Evolutionary conservation across 2,329 filamentous ascomycete genomes (phyloP), one percentile per base, ranked within the genome.

Genomic region (Passalora sequoiae): DNA sequence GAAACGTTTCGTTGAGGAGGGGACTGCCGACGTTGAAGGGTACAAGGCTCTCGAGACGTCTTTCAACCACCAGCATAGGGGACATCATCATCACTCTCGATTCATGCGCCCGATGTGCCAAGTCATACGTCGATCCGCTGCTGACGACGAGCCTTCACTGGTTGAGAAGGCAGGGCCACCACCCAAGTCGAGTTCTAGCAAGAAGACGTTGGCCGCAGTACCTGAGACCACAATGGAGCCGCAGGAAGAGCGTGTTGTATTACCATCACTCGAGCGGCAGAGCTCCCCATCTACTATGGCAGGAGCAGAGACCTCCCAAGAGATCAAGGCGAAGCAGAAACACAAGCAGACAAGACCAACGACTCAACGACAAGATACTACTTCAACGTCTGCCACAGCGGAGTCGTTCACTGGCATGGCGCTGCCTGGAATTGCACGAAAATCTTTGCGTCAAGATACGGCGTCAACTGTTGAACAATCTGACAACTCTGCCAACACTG

Each of bases 1-100:
- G 1, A 83, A 83, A 51, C 72, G 72, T 6, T 83, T 83, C 51
- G 76, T 83, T 24, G 80, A 83, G 58, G 75, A 77, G 27, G 77
- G 77, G 0, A 72, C 74, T 12, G 70, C 71, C n/a, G 79, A 83
- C 56, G 73, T 81, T 1, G 76, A 81, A 55, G 74, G 75, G 1
- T 82, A 81, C 63, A 82, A 81, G 54, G 75, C 77, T 0, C 58
- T 83, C 2, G 77, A 80, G 53, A 73, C 74, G 47, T 78, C 75
- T 3, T 80, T 82, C 49, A 74, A 73, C 31, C 77, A 81, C 50
- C 76, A 81, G 47, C 78, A 82, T 57, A 70, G 76, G 0, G 79
- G 78, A 0, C 70, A 73, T 20, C 69, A 74, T 30, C 68, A 73
- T 0, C 79, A 83, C 54, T 78, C 77, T 0, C 72, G 78, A 33